Conservation (phyloP, 2,329 filamentous ascomycete genomes). For the Colletotrichum eremochloae region DNA sequence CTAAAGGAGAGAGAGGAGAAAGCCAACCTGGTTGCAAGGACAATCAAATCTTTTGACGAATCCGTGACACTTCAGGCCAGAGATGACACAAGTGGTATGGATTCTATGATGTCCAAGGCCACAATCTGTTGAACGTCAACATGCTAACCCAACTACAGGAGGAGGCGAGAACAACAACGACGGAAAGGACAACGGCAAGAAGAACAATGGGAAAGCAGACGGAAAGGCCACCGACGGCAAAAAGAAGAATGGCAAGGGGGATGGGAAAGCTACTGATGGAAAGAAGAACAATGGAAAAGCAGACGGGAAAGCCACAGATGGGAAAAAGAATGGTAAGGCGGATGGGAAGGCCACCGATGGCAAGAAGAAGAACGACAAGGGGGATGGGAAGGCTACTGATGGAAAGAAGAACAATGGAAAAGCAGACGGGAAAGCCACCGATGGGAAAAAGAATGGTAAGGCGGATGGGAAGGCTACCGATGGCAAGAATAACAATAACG, state of each 20-base stretch:
- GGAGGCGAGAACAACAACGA: constrained; percentile 26
- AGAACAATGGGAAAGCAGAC: constrained; percentile 12
- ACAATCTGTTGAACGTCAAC: accelerated
- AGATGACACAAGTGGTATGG: constrained; percentile 20
- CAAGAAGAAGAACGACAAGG: constrained; percentile 13
- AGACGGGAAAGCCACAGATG: not conserved
- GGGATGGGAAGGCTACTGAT: not conserved
- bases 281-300: constrained; percentile 20
- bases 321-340: constrained; percentile 1
- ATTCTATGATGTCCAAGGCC: no score
- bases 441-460: constrained; percentile 9
- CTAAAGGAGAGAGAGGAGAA: not conserved
- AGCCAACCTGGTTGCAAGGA: not conserved
- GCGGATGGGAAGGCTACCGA: not conserved
- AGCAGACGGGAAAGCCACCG: not conserved
- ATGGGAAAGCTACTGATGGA: not conserved
- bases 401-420: not conserved
- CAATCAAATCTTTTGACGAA: not conserved
- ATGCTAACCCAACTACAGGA: not conserved
- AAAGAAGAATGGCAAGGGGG: no score
- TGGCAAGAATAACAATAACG: constrained; percentile 3
- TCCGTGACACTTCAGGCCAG: constrained; percentile 2
- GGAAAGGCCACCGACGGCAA: not conserved
- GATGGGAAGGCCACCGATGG: not conserved
- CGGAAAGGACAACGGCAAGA: constrained; percentile 15